Conservation (phyloP, 345 rosid genomes). For the Aquilaria yunnanensis region DNA sequence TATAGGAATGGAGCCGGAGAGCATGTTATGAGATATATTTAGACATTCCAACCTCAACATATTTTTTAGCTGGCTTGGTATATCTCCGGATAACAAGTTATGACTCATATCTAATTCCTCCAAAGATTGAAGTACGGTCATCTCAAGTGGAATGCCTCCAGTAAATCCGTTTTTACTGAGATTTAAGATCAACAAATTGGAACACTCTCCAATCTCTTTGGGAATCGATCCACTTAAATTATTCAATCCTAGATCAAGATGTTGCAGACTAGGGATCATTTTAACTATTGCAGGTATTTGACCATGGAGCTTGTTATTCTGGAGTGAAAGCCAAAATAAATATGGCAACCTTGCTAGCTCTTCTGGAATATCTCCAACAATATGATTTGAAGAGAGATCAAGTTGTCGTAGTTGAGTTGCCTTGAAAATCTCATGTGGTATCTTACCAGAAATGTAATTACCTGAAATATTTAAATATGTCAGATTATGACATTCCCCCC, state of each 20-base stretch:
- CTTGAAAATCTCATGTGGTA: too few species aligned
- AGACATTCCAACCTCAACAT: neutral
- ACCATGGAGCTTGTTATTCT: too few species aligned
- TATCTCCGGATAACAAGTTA: conserved; percentile 12
- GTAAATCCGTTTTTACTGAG: conserved; percentile 10
- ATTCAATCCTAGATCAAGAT: too few species aligned
- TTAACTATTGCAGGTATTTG: too few species aligned
- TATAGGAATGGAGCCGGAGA: conserved; percentile 21
- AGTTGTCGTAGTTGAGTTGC: too few species aligned
- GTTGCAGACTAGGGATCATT: neutral
- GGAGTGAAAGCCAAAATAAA: too few species aligned
- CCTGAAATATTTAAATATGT: neutral
- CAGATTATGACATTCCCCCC: conserved; percentile 21
- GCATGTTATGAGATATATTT: conserved; percentile 18
- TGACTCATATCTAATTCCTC: conserved; percentile 29
- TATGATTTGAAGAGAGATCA: too few species aligned
- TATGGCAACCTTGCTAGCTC: too few species aligned
- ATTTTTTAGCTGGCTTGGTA: conserved; percentile 4
- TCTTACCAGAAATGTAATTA: too few species aligned
- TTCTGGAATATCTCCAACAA: too few species aligned
- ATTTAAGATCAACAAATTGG: conserved; percentile 6
- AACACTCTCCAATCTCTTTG: too few species aligned
- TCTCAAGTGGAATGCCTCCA: conserved; percentile 7
- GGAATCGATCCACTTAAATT: too few species aligned
- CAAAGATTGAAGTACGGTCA: conserved; percentile 3